Evolutionary conservation across 371 early-diverging fungal species (phyloP).

Genomic region (Mortierella sp.): DNA sequence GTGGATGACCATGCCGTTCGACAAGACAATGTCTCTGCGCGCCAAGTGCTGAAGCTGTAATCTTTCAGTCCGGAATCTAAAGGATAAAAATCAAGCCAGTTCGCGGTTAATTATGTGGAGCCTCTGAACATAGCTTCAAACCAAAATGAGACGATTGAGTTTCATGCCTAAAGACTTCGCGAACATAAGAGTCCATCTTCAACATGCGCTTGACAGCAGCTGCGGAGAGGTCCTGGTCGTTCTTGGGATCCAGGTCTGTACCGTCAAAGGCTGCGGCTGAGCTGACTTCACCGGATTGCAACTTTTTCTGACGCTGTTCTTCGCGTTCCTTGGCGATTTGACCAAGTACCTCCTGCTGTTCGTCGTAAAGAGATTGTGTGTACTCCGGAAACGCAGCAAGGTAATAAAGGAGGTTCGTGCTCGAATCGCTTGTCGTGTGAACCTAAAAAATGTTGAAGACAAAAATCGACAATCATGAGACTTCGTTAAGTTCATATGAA

Average conservation of each 20-base stretch:
- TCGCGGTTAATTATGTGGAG: no score
- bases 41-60: slow-evolving; percentile 53
- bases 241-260: slow-evolving; percentile 30
- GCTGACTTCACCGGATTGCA: slow-evolving; percentile 9
- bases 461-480: no score
- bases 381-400: slow-evolving; percentile 58
- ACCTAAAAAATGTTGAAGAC: no score
- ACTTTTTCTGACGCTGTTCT: slow-evolving; percentile 6
- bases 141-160: no score
- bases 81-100: no score
- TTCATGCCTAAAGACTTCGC: slow-evolving; percentile 61
- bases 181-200: slow-evolving; percentile 63
- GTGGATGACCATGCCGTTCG: slow-evolving; percentile 56
- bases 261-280: slow-evolving; percentile 13
- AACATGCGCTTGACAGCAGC: slow-evolving; percentile 53
- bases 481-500: no score
- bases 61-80: slow-evolving; percentile 34
- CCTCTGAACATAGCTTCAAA: no score
- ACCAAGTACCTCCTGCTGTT: slow-evolving; percentile 54
- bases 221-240: slow-evolving; percentile 42
- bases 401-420: slow-evolving; percentile 54
- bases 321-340: slow-evolving; percentile 25
- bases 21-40: slow-evolving; percentile 40
- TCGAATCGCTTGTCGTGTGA: slow-evolving; percentile 56
- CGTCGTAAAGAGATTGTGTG: slow-evolving; percentile 52